Conservation (phyloP, 2,329 filamentous ascomycete genomes). For the Alternaria rosae region DNA sequence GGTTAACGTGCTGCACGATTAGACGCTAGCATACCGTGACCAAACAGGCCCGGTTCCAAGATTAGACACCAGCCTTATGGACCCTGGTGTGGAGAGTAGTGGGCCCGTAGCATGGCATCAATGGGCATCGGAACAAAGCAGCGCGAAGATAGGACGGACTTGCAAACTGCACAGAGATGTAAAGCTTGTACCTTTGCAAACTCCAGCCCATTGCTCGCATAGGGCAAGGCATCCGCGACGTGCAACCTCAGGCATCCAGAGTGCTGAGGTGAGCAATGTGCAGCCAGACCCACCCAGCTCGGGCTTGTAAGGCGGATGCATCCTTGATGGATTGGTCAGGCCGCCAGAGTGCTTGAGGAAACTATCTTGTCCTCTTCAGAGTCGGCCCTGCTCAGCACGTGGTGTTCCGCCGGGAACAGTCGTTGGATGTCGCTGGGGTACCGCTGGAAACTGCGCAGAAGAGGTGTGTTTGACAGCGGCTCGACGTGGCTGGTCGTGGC, state of each 20-base stretch:
- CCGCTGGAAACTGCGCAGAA: not conserved
- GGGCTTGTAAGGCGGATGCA: conserved; percentile 11
- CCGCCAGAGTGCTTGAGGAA: not conserved
- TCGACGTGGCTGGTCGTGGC: conserved; percentile 10
- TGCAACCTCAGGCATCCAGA: conserved; percentile 12
- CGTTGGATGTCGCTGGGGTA: not conserved
- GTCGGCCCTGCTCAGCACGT: conserved; percentile 6
- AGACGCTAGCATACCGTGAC: not conserved
- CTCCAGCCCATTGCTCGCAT: conserved; percentile 3
- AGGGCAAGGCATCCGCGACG: conserved; percentile 8
- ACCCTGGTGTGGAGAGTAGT: conserved; percentile 12
- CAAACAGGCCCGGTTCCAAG: not conserved
- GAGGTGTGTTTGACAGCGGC: conserved; percentile 1
- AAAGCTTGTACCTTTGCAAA: not conserved
- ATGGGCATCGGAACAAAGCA: conserved; percentile 5
- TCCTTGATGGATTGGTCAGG: not conserved
- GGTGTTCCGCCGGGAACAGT: conserved; percentile 6
- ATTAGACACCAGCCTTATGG: conserved; percentile 13
- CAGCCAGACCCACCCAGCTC: conserved; percentile 4
- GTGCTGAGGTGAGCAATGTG: conserved; percentile 17
- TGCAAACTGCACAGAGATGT: not conserved
- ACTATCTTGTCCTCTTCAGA: conserved; percentile 3
- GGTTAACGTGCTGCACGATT: not conserved
- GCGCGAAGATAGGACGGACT: not conserved
- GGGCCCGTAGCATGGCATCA: not conserved